Evolutionary conservation across 2,329 filamentous ascomycete species (phyloP).

Genomic region (Trichoderma endophyticum): DNA sequence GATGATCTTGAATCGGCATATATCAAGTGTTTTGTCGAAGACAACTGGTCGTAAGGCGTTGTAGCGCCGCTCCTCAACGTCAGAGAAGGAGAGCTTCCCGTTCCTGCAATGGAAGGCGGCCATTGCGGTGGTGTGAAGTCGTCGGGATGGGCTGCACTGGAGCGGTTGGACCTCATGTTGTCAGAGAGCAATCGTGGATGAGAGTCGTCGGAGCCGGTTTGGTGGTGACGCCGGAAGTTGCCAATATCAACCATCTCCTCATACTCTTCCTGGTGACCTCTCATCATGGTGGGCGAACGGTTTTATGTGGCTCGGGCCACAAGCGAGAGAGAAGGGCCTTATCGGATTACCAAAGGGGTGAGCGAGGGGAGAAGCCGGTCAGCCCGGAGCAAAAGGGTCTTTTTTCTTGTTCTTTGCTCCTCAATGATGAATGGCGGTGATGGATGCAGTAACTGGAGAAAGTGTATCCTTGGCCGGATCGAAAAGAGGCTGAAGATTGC

Average conservation of each 20-base stretch:
- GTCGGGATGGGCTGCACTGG: slow-evolving; percentile 15
- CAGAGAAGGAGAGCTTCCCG: slow-evolving; percentile 26
- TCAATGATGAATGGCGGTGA: slow-evolving; percentile 2
- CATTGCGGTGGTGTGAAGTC: slow-evolving; percentile 26
- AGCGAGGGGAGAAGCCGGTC: slow-evolving; percentile 4
- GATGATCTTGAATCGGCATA: slow-evolving; percentile 31
- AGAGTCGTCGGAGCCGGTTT: slow-evolving; percentile 18
- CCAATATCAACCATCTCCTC: slow-evolving; percentile 24
- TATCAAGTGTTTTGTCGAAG: slow-evolving; percentile 22
- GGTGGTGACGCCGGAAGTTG: slow-evolving; percentile 18
- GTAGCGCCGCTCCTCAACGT: slow-evolving; percentile 27
- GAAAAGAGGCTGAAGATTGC: not conserved
- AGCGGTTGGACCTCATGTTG: slow-evolving; percentile 19
- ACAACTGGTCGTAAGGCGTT: slow-evolving; percentile 24
- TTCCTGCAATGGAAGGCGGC: slow-evolving; percentile 26
- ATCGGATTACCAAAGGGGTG: not conserved
- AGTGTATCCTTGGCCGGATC: not conserved
- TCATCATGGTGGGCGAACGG: slow-evolving; percentile 20
- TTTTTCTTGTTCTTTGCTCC: not conserved
- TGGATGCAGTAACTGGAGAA: not conserved
- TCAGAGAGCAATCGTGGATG: slow-evolving; percentile 8
- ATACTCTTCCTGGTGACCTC: slow-evolving; percentile 23
- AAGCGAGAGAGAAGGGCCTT: slow-evolving; percentile 3
- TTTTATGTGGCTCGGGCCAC: slow-evolving; percentile 15
- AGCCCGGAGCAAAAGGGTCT: not conserved